Base-by-base conservation (phyloP, 2,329 filamentous ascomycete species). In the Blastomyces gilchristii region DNA sequence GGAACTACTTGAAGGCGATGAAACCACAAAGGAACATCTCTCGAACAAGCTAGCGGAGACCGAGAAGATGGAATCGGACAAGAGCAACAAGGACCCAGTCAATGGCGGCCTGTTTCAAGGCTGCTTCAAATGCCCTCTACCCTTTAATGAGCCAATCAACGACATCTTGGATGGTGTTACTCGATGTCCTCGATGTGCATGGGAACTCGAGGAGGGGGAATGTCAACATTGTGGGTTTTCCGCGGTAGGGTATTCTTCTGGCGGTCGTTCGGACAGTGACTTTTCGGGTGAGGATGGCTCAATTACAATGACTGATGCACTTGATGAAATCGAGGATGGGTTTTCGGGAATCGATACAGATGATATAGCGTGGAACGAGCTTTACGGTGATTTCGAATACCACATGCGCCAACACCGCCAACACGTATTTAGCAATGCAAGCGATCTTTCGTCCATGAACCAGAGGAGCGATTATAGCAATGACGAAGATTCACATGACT, bases 71-170 rank as follows among this genome's bases (percentile, higher is more conserved):
- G 83, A 87, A 43, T 77, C 76, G 56, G 86, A 89, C 73, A 86
- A 81, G 67, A 78, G 79, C 60, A 83, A 82, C 65, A 72, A 69
- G 0, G 75, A 84, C 67, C 72, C 73, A 5, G 72, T 71, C 53
- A 78, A 74, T 34, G 82, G 82, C 25, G 87, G 86, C 2, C 74
- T 89, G 5, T 89, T 89, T 74, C 83, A 83, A 65, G 86, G 86
- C 31, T 79, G 78, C 63, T 87, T 86, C 71, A 78, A 75, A 57
- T 69, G 68, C 2, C 71, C 68, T 49, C 41, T 49, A 5, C 68
- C 66, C n/a, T 60, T 65, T 64, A 76, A 47, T 63, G 75, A 67
- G 68, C 75, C 82, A 14, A 75, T 85, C 45, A 75, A 79, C 57
- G 85, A 87, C 67, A 75, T 80, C 43, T 80, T 81, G 69, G 86